Conservation (phyloP, 2,329 filamentous ascomycete genomes). For the Colletotrichum theobromicola region DNA sequence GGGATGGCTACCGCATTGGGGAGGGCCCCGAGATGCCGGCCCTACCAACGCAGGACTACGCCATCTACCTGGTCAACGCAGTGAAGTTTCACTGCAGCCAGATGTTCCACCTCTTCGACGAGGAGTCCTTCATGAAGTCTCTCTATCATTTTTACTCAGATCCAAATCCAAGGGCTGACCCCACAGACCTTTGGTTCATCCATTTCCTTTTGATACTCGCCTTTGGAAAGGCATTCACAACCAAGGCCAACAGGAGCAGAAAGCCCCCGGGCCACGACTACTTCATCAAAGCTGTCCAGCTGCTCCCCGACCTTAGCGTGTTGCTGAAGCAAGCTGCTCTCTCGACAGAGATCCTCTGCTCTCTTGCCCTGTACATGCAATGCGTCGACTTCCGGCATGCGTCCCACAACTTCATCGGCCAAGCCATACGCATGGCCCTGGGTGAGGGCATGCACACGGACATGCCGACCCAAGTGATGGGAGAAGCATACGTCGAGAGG, state of each 20-base stretch:
- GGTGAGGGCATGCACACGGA: constrained; percentile 57
- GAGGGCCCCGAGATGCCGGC: constrained; percentile 7
- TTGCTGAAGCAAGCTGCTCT: constrained; percentile 47
- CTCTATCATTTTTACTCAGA: constrained; percentile 33
- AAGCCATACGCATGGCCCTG: constrained; percentile 55
- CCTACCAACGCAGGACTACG: constrained; percentile 48
- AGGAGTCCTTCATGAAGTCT: constrained; percentile 50
- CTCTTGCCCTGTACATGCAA: constrained; percentile 57
- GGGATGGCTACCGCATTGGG: constrained; percentile 41
- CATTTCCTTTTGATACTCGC: constrained; percentile 60
- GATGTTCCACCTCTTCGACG: constrained; percentile 60
- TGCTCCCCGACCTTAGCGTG: constrained; percentile 45
- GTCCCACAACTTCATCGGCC: constrained; percentile 54
- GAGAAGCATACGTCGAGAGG: constrained; percentile 45
- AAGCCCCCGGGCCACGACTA: constrained; percentile 51
- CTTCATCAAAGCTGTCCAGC: constrained; percentile 48
- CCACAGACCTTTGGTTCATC: constrained; percentile 50
- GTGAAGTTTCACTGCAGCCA: constrained; percentile 62
- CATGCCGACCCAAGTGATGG: constrained; percentile 48
- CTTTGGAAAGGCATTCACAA: constrained; percentile 59
- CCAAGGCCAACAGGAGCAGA: constrained; percentile 37
- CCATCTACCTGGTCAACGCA: constrained; percentile 57
- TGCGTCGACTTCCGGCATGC: constrained; percentile 51
- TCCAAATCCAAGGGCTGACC: constrained; percentile 16
- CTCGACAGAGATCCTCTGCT: constrained; percentile 55